These are phyloP conservation scores for Forsythia viridissima DNA, from an alignment of 257 asterid genomes.

Conservation along the genomic window DNA sequence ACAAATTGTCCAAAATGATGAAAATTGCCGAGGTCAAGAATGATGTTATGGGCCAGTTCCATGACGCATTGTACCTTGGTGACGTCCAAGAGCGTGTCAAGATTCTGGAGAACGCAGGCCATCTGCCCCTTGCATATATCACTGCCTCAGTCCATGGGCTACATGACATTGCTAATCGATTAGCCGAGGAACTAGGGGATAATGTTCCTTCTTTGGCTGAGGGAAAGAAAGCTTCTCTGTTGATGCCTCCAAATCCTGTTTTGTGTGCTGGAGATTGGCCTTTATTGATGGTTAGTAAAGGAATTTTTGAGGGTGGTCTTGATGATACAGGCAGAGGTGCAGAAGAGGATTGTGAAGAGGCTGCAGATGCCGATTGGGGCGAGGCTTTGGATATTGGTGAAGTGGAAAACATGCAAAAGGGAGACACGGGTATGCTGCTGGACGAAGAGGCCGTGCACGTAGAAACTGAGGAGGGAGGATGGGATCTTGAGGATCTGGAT, in stretches of 20 bases:
- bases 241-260: constrained; percentile 82
- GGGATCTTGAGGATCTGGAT: constrained; percentile 97
- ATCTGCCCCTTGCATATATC: constrained; percentile 75
- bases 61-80: constrained; percentile 86
- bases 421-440: constrained; percentile 41
- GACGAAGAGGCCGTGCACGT: constrained; percentile 55
- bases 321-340: constrained; percentile 49
- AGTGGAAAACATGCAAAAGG: constrained; percentile 56
- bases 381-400: constrained; percentile 66
- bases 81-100: constrained; percentile 81
- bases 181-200: constrained; percentile 66
- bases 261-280: constrained; percentile 93
- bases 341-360: constrained; percentile 60
- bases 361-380: constrained; percentile 73
- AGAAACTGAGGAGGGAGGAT: constrained; percentile 71
- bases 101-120: constrained; percentile 76
- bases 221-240: constrained; percentile 53
- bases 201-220: constrained; percentile 63
- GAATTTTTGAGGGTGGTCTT: constrained; percentile 81
- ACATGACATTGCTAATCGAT: constrained; percentile 57
- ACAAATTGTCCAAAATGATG: constrained; percentile 87
- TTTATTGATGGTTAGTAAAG: constrained; percentile 77
- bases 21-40: constrained; percentile 87
- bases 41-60: constrained; percentile 97
- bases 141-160: constrained; percentile 81